phyloP scores from a whole-genome alignment of 257 asterid genomes.

The Verbena officinalis region DNA sequence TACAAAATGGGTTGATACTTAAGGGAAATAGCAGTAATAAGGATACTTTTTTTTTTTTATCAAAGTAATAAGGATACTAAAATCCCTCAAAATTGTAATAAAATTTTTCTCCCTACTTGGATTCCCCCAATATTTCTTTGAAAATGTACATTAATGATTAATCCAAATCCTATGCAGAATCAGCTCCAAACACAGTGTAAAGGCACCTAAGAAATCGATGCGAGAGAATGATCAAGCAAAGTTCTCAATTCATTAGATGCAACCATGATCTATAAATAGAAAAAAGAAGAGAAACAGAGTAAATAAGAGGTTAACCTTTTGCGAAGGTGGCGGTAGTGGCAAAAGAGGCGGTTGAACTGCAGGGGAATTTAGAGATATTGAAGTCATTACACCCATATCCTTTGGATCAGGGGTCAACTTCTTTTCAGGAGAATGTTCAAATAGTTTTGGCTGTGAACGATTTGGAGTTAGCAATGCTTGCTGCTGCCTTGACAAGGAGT shows the following conservation, averaged over 20 bases:
- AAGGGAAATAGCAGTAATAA: neutral
- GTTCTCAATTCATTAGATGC: neutral
- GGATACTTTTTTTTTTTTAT: too few relatives aligned
- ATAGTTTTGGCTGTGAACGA: conserved; percentile 48
- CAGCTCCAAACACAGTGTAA: neutral
- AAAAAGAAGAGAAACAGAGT: neutral
- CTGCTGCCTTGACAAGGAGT: conserved; percentile 43
- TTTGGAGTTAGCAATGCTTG: conserved; percentile 48
- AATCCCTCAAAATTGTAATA: conserved; percentile 8
- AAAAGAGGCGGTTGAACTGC: conserved; percentile 59
- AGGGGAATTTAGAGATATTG: conserved; percentile 38
- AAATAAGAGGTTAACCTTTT: conserved; percentile 45
- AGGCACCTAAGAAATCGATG: neutral
- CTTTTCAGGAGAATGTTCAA: conserved; percentile 41
- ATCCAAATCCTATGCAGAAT: conserved; percentile 4
- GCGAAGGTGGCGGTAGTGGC: conserved; percentile 62
- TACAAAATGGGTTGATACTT: neutral
- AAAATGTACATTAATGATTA: neutral
- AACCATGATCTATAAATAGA: neutral
- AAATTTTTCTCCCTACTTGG: neutral
- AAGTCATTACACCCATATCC: conserved; percentile 38
- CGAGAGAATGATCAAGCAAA: neutral
- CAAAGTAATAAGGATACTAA: neutral
- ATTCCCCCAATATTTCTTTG: neutral
- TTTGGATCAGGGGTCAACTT: conserved; percentile 43